Percentiles rank a stretch among this genome's conserved stretches.
Conservation (phyloP, 257 asterid species). For the Capsicum pubescens region DNA sequence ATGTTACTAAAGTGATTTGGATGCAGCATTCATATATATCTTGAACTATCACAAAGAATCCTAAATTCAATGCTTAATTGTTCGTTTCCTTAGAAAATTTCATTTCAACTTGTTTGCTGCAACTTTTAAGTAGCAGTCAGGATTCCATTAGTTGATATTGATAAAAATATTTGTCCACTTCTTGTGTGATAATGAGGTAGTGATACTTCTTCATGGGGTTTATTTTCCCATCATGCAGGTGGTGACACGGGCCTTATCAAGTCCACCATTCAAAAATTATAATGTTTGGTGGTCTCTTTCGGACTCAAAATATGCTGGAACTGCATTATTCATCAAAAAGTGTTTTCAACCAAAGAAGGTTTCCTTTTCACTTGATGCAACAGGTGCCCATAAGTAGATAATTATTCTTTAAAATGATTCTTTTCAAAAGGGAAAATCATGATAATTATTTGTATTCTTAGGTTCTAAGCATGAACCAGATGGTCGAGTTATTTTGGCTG, state of each 20-base stretch:
- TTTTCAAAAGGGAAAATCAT: not conserved
- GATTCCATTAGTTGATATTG: conserved; percentile 16
- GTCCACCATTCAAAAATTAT: conserved; percentile 68
- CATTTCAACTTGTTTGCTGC: conserved; percentile 17
- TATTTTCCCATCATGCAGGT: conserved; percentile 53
- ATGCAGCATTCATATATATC: not conserved
- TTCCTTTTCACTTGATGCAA: conserved; percentile 77
- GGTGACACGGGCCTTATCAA: conserved; percentile 75
- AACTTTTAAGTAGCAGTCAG: not conserved
- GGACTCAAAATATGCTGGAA: conserved; percentile 94
- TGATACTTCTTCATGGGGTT: conserved; percentile 17
- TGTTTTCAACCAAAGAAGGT: conserved; percentile 78
- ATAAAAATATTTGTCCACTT: conserved; percentile 16
- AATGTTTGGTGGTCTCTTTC: conserved; percentile 97
- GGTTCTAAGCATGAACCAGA: conserved; percentile 91
- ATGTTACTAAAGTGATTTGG: conserved; percentile 29
- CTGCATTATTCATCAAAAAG: conserved; percentile 76
- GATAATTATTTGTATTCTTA: conserved; percentile 35
- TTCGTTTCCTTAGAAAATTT: not conserved
- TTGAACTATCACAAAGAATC: not conserved
- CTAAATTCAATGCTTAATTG: conserved; percentile 4
- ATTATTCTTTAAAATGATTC: conserved; percentile 14
- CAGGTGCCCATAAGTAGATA: conserved; percentile 50
- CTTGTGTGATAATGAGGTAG: not conserved
- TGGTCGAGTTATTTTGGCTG: conserved; percentile 90